Evolutionary conservation across 2,329 filamentous ascomycete genomes (phyloP), one percentile per base, ranked within the genome.

Genomic region (Corinectria fuckeliana): DNA sequence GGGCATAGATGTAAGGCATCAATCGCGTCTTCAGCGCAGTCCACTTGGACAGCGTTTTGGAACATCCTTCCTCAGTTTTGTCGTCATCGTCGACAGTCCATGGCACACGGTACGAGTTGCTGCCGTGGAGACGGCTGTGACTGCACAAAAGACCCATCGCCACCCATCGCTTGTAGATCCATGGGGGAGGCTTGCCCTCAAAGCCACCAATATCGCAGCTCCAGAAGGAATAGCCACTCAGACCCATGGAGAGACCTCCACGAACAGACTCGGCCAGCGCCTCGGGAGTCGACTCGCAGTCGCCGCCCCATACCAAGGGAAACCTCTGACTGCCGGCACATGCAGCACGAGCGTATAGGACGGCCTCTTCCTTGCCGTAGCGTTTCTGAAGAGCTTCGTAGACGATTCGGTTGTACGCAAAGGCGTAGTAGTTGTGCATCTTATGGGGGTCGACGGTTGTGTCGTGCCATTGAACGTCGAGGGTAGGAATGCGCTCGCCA

Each of bases 351-450:
- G 89, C 88, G 70, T 91, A 92, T 11, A 84, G 75, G 1, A 91
- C 82, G 38, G 89, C 85, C 61, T 87, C 82, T 68, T 72, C 81
- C 68, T 66, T 76, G 63, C 76, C 82, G 65, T 77, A 80, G n/a
- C 81, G 77, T 56, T 78, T 77, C 69, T 87, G 82, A 11, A 91
- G 79, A 1, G 87, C 82, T 68, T 89, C 84, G 71, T 89, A 91
- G 7, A 91, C 88, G 56, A 85, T 74, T 65, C 87, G 85, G 80
- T 91, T 92, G 78, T 90, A 92, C 3, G 88, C 75, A 69, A 89
- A 88, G n/a, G 89, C 82, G 73, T 91, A 92, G 77, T 85, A 91
- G 75, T 92, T 92, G 77, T 91, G 90, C 89, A 92, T 92, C 67
- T 84, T 84, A 50, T 78, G 78, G 1, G 88, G 83, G 66, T 91